Evolutionary conservation across 108 stramenopile genomes (phyloP), one percentile per base, ranked within the genome.

Genomic region (Poteriospumella lacustris): DNA sequence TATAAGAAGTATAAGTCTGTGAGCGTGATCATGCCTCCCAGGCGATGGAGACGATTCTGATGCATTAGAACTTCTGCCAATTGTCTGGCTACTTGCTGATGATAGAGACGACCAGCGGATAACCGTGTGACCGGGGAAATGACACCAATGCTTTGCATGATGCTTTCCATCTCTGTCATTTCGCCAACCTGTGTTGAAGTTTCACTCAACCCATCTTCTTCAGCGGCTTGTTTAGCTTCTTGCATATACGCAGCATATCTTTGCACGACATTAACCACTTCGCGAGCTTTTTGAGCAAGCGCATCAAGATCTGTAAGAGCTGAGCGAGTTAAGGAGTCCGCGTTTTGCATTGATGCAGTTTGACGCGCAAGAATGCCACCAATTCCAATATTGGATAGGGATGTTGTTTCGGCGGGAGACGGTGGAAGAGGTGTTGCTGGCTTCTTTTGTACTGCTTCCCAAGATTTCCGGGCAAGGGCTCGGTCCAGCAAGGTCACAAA

Each of bases 31-130:
- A 87, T 75, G 41, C 88, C 87, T 1, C 86, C 84, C 43, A n/a
- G 31, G 9, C 60, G 34, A 72, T 90, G 90, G 39, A 94, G 70
- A 90, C 92, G 56, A 76, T 87, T 39, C 2, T 88, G 82, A 59
- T 84, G 84, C 26, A 77, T 73, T 58, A 97, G 79, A 85, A 97
- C 94, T 59, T 96, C 95, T 5, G 91, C 92, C 68, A 99, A 79
- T 90, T 99, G 94, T 38, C 96, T 89, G 29, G 98, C 95, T 78
- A 97, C 81, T 59, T 91, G 84, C 78, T 92, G 85, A 78, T 96
- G 92, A 81, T 93, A 96, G 12, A 81, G 70, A 19, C 75, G 77
- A 59, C 92, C 88, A 5, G 90, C 79, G 68, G 91, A 82, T 9
- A 78, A 75, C 76, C 89, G 89, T 12, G 95, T 92, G 39, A 97